Base-by-base conservation (phyloP, 2,329 filamentous ascomycete species). In the Mycogone perniciosa region DNA sequence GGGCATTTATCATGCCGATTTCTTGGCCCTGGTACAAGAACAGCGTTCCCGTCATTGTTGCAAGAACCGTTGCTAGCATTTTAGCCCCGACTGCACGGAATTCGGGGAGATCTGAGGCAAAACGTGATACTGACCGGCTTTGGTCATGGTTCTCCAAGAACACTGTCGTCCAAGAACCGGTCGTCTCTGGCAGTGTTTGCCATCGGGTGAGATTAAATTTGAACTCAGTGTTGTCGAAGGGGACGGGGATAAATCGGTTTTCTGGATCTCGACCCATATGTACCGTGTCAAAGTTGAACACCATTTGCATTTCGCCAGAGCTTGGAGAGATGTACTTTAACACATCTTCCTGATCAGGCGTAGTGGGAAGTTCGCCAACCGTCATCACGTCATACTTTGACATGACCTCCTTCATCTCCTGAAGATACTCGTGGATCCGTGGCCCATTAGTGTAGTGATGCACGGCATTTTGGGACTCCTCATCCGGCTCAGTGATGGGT, bases 71-170 rank as follows among this genome's bases (percentile, higher is more conserved):
- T 0, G 77, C 76, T 9, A 83, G 66, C 35, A 78, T 74, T 62
- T 80, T 81, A 1, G 75, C 75, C 6, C 73, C 75, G 4, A 65
- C 60, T 0, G 67, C 54, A 52, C 78, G 74, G 35, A 69, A 60
- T 6, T 69, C 69, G 1, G 72, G 70, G 0, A 68, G 70, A 8
- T 73, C 66, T 6, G 34, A n/a, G 0, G 73, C 75, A 53, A 78
- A 85, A 0, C 81, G 72, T 10, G 76, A 78, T 0, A 85, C 69
- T 0, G 75, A 75, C 0, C 82, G 71, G 0, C 76, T 77, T 35
- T 82, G 79, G 57, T 85, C 82, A 60, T 85, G 82, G 55, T 85
- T 85, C 57, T 85, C 82, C 46, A 76, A 72, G 57, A 84, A 86
- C 0, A 76, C 76, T 0, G 81, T 82, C 0, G 77, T 76, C 80